phyloP scores from a whole-genome alignment of 306 rosid species.

The Luffa acutangula region DNA sequence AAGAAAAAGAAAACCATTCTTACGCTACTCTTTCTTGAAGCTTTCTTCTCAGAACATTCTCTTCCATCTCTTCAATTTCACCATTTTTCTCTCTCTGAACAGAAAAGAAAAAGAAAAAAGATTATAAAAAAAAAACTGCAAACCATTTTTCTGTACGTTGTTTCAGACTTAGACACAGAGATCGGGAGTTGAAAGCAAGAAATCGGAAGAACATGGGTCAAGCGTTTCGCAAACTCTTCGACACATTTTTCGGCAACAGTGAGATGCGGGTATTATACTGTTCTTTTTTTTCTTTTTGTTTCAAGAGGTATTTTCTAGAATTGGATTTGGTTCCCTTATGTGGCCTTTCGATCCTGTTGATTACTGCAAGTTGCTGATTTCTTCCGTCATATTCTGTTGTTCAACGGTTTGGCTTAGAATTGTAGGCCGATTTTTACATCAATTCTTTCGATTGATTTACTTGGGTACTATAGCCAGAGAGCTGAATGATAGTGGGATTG shows the following conservation, averaged over 20 bases:
- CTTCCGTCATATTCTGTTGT: background rate
- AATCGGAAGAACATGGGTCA: constrained; percentile 33
- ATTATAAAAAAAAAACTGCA: background rate
- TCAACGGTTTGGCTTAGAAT: background rate
- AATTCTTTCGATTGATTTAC: background rate
- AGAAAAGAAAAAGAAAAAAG: background rate
- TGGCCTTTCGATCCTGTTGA: background rate
- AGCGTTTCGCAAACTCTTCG: constrained; percentile 57
- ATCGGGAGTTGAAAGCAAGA: background rate
- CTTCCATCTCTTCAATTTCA: background rate
- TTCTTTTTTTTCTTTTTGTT: background rate
- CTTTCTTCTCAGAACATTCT: background rate
- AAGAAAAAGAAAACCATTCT: background rate
- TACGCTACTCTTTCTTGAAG: background rate
- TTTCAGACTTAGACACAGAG: background rate
- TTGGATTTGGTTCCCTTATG: background rate
- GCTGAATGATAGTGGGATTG: background rate
- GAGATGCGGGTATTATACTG: constrained; percentile 45
- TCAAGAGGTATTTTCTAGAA: background rate
- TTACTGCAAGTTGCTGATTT: background rate
- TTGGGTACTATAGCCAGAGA: background rate
- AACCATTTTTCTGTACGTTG: background rate
- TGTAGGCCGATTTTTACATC: background rate
- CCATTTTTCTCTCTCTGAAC: background rate
- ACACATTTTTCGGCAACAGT: constrained; percentile 45